These are phyloP conservation scores for Telopea speciosissima DNA, from an alignment of 177 flowering plant species.

Conservation along the genomic window DNA sequence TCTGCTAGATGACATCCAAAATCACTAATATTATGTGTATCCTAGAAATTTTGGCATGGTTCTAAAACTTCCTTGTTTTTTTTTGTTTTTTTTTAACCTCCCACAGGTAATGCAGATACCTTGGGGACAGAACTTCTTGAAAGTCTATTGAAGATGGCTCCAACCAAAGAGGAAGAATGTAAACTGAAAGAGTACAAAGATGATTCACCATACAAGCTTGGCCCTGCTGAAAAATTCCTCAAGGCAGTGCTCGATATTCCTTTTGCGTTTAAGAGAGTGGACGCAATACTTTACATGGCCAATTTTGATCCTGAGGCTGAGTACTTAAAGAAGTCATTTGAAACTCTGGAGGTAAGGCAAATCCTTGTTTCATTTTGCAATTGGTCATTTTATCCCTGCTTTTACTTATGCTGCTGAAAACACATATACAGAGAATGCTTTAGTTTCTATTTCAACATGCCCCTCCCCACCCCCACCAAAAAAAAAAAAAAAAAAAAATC, in stretches of 20 bases:
- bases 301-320: constrained; percentile 88
- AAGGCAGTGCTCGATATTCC: constrained; percentile 86
- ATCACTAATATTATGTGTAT: too few species aligned
- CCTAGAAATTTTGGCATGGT: background rate
- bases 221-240: constrained; percentile 83
- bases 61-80: background rate
- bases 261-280: constrained; percentile 79
- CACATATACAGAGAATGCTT: background rate
- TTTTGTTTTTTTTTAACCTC: constrained; percentile 2
- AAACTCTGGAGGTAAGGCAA: constrained; percentile 65
- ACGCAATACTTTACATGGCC: constrained; percentile 82
- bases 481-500: too few species aligned
- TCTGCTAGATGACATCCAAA: background rate
- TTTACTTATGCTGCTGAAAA: background rate
- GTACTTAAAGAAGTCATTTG: constrained; percentile 71
- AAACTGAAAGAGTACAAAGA: constrained; percentile 68
- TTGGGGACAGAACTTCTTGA: constrained; percentile 88
- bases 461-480: background rate
- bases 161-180: constrained; percentile 81
- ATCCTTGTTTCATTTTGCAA: background rate
- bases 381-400: background rate
- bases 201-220: constrained; percentile 71
- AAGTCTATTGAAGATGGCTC: constrained; percentile 87
- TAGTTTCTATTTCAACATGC: background rate
- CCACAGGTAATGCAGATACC: constrained; percentile 69